Conservation (phyloP, 306 rosid genomes). For the Nissolia schottii region DNA sequence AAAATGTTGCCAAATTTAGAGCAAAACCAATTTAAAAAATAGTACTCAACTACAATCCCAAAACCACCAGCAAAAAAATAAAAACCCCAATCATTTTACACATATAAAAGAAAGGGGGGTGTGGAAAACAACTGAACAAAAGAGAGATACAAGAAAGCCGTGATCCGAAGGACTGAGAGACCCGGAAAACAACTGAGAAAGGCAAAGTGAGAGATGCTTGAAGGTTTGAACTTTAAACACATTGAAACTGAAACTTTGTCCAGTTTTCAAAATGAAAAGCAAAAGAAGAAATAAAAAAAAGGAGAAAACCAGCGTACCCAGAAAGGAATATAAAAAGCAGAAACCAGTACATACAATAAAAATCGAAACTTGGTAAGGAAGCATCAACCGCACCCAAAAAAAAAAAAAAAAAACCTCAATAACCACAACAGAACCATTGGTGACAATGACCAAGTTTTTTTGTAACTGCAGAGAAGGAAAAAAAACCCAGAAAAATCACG, state of each 20-base stretch:
- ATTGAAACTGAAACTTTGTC: neutral
- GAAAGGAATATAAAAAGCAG: constrained; percentile 27
- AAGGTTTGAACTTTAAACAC: neutral
- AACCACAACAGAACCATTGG: neutral
- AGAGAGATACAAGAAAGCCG: neutral
- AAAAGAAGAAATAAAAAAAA: neutral
- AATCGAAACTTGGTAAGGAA: neutral
- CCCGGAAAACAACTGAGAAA: neutral
- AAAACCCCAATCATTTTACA: neutral
- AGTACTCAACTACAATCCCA: constrained; percentile 3
- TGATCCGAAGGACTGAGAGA: neutral
- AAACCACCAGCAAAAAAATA: constrained; percentile 2
- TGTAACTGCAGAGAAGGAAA: neutral
- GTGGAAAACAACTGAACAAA: neutral
- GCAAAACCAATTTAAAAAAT: constrained; percentile 11
- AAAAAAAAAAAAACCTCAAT: neutral
- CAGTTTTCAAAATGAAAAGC: neutral
- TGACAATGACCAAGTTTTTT: neutral
- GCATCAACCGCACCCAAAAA: neutral
- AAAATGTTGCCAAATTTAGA: constrained; percentile 3
- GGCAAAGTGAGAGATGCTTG: neutral
- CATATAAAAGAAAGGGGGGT: neutral
- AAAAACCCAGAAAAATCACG: neutral
- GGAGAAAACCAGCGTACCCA: constrained; percentile 17
- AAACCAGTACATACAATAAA: neutral